A percentile compares a stretch with the other conserved stretches of the same genome.
Evolutionary conservation across 129 eudicot genomes (phyloP).

Genomic region (Chrysanthemum seticuspe): DNA sequence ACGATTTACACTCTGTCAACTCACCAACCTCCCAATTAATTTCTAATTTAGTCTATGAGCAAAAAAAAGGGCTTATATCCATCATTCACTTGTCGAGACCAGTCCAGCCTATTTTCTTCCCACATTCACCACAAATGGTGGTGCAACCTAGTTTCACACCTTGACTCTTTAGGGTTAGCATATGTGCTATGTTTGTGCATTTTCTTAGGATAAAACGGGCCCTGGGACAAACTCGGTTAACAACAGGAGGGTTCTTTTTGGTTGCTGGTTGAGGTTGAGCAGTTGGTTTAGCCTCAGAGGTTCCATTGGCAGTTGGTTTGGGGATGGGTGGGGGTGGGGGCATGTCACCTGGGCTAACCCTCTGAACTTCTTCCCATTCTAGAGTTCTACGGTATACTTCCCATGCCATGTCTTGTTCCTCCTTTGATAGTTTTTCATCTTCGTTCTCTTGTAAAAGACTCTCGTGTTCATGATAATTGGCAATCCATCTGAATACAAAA

Average conservation of each 20-base stretch:
- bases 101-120: conserved; percentile 66
- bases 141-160: conserved; percentile 70
- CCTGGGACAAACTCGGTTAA: conserved; percentile 38
- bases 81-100: conserved; percentile 34
- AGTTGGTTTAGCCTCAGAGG: conserved; percentile 31
- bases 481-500: conserved; percentile 72
- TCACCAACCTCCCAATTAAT: conserved; percentile 8
- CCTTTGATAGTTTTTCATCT: conserved; percentile 96
- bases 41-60: conserved; percentile 6
- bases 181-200: conserved; percentile 74
- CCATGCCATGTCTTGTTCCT: conserved; percentile 99
- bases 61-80: conserved; percentile 16
- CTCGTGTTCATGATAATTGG: conserved; percentile 95
- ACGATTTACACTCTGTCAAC: conserved; percentile 18
- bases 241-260: conserved; percentile 25
- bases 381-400: conserved; percentile 71
- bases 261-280: conserved; percentile 21
- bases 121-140: conserved; percentile 94
- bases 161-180: conserved; percentile 71
- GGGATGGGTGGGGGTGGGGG: conserved; percentile 27
- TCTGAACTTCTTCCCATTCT: conserved; percentile 81
- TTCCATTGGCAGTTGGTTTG: conserved; percentile 25
- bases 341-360: conserved; percentile 45
- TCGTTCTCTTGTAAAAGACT: conserved; percentile 89
- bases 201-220: conserved; percentile 40